These are phyloP conservation scores for Yamadazyma olivae DNA, from an alignment of 805 yeast genomes.

Conservation along the genomic window DNA sequence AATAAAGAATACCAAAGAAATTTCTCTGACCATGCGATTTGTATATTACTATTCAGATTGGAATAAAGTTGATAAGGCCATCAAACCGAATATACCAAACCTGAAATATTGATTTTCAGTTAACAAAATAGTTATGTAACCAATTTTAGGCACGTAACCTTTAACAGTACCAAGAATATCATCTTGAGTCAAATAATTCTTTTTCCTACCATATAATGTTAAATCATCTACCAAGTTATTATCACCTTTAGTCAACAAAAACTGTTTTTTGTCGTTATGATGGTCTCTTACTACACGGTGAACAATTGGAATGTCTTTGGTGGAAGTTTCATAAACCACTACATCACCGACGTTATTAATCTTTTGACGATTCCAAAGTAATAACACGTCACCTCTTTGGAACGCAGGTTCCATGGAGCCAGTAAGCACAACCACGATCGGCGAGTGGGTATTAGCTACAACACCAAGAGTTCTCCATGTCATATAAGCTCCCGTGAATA, in stretches of 20 bases:
- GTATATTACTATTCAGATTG: slow-evolving; percentile 24
- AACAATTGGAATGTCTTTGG: slow-evolving; percentile 88
- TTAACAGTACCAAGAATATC: slow-evolving; percentile 92
- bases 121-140: slow-evolving; percentile 86
- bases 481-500: slow-evolving; percentile 85
- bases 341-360: slow-evolving; percentile 80
- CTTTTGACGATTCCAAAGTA: slow-evolving; percentile 82
- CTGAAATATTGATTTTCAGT: slow-evolving; percentile 87
- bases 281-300: slow-evolving; percentile 93
- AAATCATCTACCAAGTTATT: slow-evolving; percentile 92
- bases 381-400: slow-evolving; percentile 93
- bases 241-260: slow-evolving; percentile 91
- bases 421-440: slow-evolving; percentile 92
- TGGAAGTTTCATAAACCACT: slow-evolving; percentile 84
- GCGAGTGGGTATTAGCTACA: slow-evolving; percentile 80
- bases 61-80: slow-evolving; percentile 69
- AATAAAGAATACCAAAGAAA: too few relatives aligned
- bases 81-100: slow-evolving; percentile 67
- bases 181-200: slow-evolving; percentile 71
- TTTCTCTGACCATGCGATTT: too few relatives aligned
- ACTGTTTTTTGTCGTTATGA: slow-evolving; percentile 54
- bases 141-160: slow-evolving; percentile 85
- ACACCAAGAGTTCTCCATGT: slow-evolving; percentile 84
- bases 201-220: slow-evolving; percentile 74
- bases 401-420: slow-evolving; percentile 99